Conservation (phyloP, 768 basidiomycete species). For the Coprinopsis cinerea region DNA sequence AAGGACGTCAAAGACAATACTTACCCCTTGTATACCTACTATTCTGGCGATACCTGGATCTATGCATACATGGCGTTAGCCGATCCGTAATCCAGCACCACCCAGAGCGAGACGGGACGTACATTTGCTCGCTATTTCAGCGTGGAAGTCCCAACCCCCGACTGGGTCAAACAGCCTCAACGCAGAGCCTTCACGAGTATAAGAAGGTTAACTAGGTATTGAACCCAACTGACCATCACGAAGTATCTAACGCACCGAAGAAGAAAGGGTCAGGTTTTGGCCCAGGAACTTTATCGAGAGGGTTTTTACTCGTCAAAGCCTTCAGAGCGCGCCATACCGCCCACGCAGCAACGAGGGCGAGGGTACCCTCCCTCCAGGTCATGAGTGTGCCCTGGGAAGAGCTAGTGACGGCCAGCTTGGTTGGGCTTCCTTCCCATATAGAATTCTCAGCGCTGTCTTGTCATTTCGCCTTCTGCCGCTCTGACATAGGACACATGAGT, state of each 20-base stretch:
- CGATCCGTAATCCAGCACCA: too few species aligned
- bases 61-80: background rate
- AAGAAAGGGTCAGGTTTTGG: background rate
- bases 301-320: background rate
- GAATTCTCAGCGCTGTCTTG: too few species aligned
- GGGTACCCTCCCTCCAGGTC: background rate
- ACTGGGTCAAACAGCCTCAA: background rate
- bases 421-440: too few species aligned
- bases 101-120: background rate
- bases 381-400: too few species aligned
- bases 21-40: background rate
- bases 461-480: too few species aligned
- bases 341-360: background rate
- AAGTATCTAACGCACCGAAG: background rate
- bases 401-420: too few species aligned
- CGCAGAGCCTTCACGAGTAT: background rate
- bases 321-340: background rate
- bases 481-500: too few species aligned
- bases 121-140: background rate
- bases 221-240: too few species aligned
- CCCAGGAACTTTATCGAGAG: background rate
- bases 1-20: background rate
- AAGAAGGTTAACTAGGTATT: background rate
- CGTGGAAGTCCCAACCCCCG: background rate
- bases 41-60: constrained; percentile 1